Evolutionary conservation across 1,139 yeast species (phyloP).

Genomic region (Taiozyma onychis): DNA sequence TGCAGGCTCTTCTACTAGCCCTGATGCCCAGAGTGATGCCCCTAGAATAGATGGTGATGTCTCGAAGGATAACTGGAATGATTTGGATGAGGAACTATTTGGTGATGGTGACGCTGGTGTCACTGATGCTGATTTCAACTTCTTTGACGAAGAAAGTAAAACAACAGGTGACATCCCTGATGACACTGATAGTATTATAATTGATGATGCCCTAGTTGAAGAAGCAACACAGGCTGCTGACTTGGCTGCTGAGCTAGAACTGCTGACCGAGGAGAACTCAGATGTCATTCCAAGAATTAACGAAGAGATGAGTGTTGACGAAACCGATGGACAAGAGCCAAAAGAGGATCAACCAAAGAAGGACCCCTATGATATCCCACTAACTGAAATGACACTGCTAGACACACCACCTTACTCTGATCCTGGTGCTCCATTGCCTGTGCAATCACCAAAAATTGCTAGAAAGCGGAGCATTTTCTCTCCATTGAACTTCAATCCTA

Average conservation of each 20-base stretch:
- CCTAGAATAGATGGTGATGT: slow-evolving; percentile 17
- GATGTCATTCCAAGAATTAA: not conserved
- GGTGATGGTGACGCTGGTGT: slow-evolving; percentile 34
- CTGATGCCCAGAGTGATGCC: slow-evolving; percentile 16
- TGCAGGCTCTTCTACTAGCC: slow-evolving; percentile 14
- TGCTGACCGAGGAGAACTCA: slow-evolving; percentile 9
- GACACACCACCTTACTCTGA: slow-evolving; percentile 59
- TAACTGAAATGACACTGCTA: slow-evolving; percentile 48
- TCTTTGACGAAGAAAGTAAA: slow-evolving; percentile 30
- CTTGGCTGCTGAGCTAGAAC: slow-evolving; percentile 14
- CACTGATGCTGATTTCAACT: slow-evolving; percentile 36
- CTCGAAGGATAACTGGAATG: slow-evolving; percentile 29
- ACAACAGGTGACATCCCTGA: not conserved
- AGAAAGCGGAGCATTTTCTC: slow-evolving; percentile 58
- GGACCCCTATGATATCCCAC: slow-evolving; percentile 42
- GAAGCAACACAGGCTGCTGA: slow-evolving; percentile 12
- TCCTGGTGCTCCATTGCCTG: slow-evolving; percentile 79
- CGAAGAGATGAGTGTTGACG: not conserved
- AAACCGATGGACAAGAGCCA: not conserved
- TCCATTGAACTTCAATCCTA: slow-evolving; percentile 74
- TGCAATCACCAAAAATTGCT: slow-evolving; percentile 48
- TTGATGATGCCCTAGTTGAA: slow-evolving; percentile 6
- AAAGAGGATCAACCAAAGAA: slow-evolving; percentile 1
- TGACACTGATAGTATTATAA: slow-evolving; percentile 1
- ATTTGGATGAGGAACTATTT: slow-evolving; percentile 36